Percentiles rank a stretch among this genome's conserved stretches.
Evolutionary conservation across 768 basidiomycete genomes (phyloP).

Genomic region (Calocybe indica): DNA sequence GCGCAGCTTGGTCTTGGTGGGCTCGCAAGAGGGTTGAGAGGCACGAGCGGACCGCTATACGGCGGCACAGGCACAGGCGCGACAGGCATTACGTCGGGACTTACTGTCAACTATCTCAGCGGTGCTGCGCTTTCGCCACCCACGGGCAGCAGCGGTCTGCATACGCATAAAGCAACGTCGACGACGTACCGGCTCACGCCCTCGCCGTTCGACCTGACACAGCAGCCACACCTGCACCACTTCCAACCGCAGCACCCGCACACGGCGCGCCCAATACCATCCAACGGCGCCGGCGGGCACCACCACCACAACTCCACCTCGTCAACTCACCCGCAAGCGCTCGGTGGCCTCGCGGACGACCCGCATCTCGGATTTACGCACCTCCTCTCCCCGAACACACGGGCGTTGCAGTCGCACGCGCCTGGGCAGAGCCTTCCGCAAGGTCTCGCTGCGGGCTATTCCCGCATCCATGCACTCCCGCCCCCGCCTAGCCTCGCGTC

Average conservation of each 20-base stretch:
- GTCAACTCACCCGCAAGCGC: not conserved
- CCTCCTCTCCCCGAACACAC: conserved; percentile 58
- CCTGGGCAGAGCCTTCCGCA: conserved; percentile 91
- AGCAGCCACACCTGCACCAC: conserved; percentile 23
- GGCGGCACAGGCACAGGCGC: conserved; percentile 7
- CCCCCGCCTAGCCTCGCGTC: conserved; percentile 32
- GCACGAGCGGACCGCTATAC: conserved; percentile 24
- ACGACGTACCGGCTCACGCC: conserved; percentile 35
- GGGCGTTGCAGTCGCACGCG: conserved; percentile 82
- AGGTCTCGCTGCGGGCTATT: conserved; percentile 87
- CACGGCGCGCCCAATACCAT: conserved; percentile 23
- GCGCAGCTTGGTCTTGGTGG: conserved; percentile 23
- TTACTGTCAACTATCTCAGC: conserved; percentile 23
- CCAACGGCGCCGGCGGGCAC: conserved; percentile 6
- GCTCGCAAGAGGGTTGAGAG: conserved; percentile 23
- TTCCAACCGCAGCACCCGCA: conserved; percentile 22
- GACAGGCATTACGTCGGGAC: conserved; percentile 14
- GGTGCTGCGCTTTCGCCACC: conserved; percentile 19
- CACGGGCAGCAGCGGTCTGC: conserved; percentile 26
- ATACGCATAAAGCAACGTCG: conserved; percentile 33
- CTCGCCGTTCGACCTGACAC: conserved; percentile 41
- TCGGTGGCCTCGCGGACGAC: conserved; percentile 5
- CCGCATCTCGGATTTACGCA: conserved; percentile 16
- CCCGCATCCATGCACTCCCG: conserved; percentile 75
- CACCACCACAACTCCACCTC: not conserved